Conservation (phyloP, 2,329 filamentous ascomycete species). For the Geosmithia flava region DNA sequence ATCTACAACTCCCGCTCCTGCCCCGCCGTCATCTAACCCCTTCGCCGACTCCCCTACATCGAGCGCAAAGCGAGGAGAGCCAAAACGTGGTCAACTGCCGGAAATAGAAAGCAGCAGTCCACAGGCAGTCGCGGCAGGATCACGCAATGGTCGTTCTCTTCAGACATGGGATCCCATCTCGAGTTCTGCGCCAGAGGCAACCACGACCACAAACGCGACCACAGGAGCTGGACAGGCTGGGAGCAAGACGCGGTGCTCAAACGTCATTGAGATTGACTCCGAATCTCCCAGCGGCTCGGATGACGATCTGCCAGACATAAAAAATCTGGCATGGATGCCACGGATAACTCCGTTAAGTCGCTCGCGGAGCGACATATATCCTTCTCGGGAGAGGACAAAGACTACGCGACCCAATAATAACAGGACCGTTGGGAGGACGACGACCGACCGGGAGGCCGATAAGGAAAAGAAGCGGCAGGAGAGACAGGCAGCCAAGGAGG, state of each 20-base stretch:
- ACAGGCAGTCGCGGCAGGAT: neutral
- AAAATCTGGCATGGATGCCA: constrained; percentile 18
- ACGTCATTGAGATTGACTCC: constrained; percentile 25
- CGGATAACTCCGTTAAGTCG: constrained; percentile 10
- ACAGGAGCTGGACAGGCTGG: constrained; percentile 18
- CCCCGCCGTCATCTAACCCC: neutral
- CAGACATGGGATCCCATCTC: constrained; percentile 27
- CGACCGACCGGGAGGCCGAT: constrained; percentile 36
- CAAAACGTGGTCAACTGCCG: neutral
- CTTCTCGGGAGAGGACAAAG: constrained; percentile 5
- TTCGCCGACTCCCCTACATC: neutral
- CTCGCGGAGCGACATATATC: constrained; percentile 16
- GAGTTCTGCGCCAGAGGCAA: constrained; percentile 33
- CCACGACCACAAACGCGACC: neutral
- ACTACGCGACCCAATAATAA: constrained; percentile 8
- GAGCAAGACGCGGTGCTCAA: constrained; percentile 1
- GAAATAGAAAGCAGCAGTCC: constrained; percentile 1
- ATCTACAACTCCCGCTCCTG: neutral
- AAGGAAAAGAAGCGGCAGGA: constrained; percentile 43
- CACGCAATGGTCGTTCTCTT: neutral
- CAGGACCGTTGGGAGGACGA: constrained; percentile 22
- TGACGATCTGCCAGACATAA: constrained; percentile 37
- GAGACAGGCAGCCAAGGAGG: constrained; percentile 46
- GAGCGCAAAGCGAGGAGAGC: neutral
- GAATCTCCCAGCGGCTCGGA: constrained; percentile 8